A percentile compares a stretch with the other conserved stretches of the same genome.
These are phyloP conservation scores for Rhododendron williamsianum DNA, from an alignment of 148 eudicot species.

Conservation along the genomic window DNA sequence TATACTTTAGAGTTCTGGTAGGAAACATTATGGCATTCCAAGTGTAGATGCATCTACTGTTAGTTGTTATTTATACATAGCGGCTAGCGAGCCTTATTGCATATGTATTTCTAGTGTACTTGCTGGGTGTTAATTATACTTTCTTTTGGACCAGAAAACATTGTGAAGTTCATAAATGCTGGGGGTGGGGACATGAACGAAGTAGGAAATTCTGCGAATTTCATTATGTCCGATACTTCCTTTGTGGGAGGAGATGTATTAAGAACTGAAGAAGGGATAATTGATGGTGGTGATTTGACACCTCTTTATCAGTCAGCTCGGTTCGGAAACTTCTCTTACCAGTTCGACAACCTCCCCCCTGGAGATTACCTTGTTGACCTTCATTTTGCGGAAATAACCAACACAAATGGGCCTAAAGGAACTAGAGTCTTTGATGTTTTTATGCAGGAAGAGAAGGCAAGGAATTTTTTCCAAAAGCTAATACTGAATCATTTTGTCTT, in stretches of 20 bases:
- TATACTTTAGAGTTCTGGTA: not conserved
- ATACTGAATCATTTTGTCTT: not conserved
- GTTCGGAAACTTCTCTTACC: slow-evolving; percentile 47
- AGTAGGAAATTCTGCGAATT: slow-evolving; percentile 30
- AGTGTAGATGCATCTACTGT: not conserved
- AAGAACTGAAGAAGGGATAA: slow-evolving; percentile 48
- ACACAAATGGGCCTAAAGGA: slow-evolving; percentile 58
- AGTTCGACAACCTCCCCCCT: slow-evolving; percentile 31
- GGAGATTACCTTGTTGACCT: slow-evolving; percentile 63
- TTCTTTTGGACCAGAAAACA: slow-evolving; percentile 36
- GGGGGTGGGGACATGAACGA: slow-evolving; percentile 34
- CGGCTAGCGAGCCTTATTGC: not conserved
- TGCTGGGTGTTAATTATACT: not conserved
- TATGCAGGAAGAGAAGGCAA: slow-evolving; percentile 64
- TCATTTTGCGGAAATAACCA: slow-evolving; percentile 55
- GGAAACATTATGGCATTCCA: not conserved
- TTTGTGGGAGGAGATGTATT: slow-evolving; percentile 53
- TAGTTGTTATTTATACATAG: not conserved
- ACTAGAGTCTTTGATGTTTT: slow-evolving; percentile 58
- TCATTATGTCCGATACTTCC: slow-evolving; percentile 34
- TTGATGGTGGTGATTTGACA: slow-evolving; percentile 44
- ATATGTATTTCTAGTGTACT: not conserved
- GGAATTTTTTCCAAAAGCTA: slow-evolving; percentile 6
- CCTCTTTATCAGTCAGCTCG: slow-evolving; percentile 60
- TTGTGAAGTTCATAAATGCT: slow-evolving; percentile 55